phyloP scores from a whole-genome alignment of 1,284 basidiomycete species.

The Prillingera fragicola region DNA sequence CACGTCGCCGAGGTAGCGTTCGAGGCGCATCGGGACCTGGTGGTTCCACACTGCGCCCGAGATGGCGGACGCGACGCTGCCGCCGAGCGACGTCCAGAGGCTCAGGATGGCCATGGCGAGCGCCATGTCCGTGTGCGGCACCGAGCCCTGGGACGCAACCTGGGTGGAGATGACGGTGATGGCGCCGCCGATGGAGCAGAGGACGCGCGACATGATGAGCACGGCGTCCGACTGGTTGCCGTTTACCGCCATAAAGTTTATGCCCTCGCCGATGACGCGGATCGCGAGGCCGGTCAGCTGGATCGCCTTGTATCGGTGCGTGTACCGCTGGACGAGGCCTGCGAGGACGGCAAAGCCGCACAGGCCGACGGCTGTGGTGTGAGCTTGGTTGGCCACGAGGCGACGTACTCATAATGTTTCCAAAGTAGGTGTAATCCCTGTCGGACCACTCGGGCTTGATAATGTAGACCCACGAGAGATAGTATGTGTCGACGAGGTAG shows the following conservation, averaged over 20 bases:
- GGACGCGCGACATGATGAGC: slow-evolving; percentile 27
- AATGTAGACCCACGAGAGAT: slow-evolving; percentile 39
- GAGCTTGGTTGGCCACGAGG: not conserved
- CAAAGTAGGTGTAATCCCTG: slow-evolving; percentile 28
- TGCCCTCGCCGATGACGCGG: slow-evolving; percentile 30
- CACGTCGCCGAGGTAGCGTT: slow-evolving; percentile 23
- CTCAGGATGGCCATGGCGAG: slow-evolving; percentile 42
- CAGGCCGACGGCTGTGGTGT: slow-evolving; percentile 33
- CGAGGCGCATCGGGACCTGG: slow-evolving; percentile 22
- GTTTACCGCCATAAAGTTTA: slow-evolving; percentile 32
- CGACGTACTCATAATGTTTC: slow-evolving; percentile 35
- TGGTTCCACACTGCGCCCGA: slow-evolving; percentile 37
- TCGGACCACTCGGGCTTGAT: slow-evolving; percentile 29
- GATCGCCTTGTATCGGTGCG: slow-evolving; percentile 49
- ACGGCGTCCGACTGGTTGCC: slow-evolving; percentile 16
- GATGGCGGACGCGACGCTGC: slow-evolving; percentile 41
- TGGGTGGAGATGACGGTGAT: slow-evolving; percentile 45
- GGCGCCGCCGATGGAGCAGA: slow-evolving; percentile 40
- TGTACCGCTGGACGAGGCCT: slow-evolving; percentile 46
- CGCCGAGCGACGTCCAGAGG: slow-evolving; percentile 47
- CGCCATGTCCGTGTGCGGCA: slow-evolving; percentile 46
- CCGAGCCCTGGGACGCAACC: slow-evolving; percentile 44
- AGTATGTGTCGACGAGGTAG: slow-evolving; percentile 43
- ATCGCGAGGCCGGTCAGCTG: slow-evolving; percentile 29
- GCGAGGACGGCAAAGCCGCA: slow-evolving; percentile 43